Conservation (phyloP, 257 asterid species). For the Solanum neorickii region DNA sequence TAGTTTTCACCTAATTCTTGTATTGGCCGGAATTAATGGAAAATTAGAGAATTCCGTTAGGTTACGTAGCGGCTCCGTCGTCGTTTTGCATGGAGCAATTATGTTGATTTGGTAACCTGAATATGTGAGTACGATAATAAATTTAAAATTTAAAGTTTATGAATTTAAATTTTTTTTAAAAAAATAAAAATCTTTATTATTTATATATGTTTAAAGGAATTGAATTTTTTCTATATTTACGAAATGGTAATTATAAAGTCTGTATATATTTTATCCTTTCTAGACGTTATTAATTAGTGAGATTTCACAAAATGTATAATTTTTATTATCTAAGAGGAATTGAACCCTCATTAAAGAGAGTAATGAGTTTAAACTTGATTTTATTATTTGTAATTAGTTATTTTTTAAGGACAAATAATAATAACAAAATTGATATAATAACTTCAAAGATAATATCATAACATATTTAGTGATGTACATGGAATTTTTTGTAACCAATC, state of each 20-base stretch:
- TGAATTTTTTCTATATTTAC: background rate
- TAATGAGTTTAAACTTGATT: background rate
- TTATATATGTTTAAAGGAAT: too few relatives aligned
- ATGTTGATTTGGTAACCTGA: background rate
- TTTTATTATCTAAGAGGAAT: background rate
- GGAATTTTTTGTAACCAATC: background rate
- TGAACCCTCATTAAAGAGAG: too few relatives aligned
- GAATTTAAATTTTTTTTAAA: too few relatives aligned
- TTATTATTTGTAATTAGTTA: background rate
- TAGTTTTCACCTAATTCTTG: background rate
- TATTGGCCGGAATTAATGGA: background rate
- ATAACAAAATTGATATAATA: background rate
- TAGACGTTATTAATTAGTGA: too few relatives aligned
- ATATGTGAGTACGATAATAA: background rate
- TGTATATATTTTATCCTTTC: accelerated
- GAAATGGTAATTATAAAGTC: accelerated
- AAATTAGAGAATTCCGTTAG: background rate
- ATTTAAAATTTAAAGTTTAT: background rate
- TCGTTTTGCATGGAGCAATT: background rate
- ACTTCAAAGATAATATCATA: background rate
- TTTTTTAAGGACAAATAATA: background rate
- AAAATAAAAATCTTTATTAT: too few relatives aligned
- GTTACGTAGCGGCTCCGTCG: background rate
- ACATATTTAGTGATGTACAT: background rate
- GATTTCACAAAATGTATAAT: too few relatives aligned